Conservation (phyloP, 371 early-diverging fungal species). For the Mortierella sp. region DNA sequence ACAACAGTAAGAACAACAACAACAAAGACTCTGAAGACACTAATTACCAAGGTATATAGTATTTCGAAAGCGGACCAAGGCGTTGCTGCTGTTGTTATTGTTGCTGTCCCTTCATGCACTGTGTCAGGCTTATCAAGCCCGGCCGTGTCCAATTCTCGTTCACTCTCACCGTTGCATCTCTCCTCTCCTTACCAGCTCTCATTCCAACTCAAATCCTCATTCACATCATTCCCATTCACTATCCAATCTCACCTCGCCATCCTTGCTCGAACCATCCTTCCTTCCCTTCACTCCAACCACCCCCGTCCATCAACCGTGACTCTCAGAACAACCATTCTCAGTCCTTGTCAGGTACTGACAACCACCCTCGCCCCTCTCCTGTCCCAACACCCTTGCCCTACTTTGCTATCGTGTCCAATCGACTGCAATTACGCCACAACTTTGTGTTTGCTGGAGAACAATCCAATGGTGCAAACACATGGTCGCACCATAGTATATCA, state of each 20-base stretch:
- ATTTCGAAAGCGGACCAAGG: not conserved
- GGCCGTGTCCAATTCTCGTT: not conserved
- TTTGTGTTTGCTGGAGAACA: not conserved
- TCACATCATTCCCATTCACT: not conserved
- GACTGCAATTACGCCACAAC: not conserved
- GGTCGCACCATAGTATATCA: constrained; percentile 13
- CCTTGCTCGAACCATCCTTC: not conserved
- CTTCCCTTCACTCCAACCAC: not conserved
- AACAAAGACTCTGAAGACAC: no score
- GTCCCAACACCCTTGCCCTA: not conserved
- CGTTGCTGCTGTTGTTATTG: no score
- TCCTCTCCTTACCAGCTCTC: constrained; percentile 3
- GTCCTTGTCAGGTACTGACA: not conserved
- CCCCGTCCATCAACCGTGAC: not conserved
- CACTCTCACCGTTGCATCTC: not conserved
- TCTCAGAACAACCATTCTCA: not conserved
- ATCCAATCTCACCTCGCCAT: not conserved
- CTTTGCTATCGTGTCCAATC: not conserved
- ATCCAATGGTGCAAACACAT: constrained; percentile 22
- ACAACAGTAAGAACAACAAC: no score
- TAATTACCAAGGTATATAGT: not conserved
- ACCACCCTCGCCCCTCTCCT: not conserved
- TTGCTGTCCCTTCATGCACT: not conserved
- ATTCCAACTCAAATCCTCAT: not conserved
- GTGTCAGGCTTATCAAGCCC: not conserved